Evolutionary conservation across 768 basidiomycete species (phyloP), one percentile per base, ranked within the genome.

Genomic region (Hortiboletus campestris): DNA sequence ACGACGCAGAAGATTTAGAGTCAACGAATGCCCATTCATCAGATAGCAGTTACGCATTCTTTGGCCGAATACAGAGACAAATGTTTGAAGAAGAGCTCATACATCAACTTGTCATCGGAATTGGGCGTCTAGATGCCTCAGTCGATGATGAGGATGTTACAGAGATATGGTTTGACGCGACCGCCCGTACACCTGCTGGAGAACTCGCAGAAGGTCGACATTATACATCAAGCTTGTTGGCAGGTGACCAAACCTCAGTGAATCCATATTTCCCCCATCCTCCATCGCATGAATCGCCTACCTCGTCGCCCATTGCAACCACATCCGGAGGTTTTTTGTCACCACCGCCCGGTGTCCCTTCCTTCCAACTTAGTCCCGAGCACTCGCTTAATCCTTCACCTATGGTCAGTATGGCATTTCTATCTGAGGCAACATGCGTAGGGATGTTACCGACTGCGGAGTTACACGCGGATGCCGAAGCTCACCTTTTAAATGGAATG

Each of bases 21-120:
- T 72, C 73, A 32, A 76, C 71, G n/a, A 69, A 75, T 28, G 68
- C 76, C 14, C 28, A 46, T 14, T n/a, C 42, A 16, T 67, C 76
- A 16, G 66, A 70, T 28, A 57, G 45, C 63, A 70, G 53, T 32
- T 49, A 34, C 46, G 81, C 80, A 9, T 71, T 82, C 1, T 86
- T 91, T 68, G 80, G 80, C 6, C 65, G 49, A 39, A 64, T 72
- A 20, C 84, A 91, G 62, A 76, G 88, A 53, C 74, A 74, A 6
- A 72, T 91, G 68, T 84, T 97, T 59, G 86, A 90, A 64, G 80
- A 83, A 32, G 94, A 96, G 73, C 80, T 98, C 41, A 68, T 96
- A 8, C 80, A 89, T 51, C 91, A 92, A 35, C 86, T 98, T 58
- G 86, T 96, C 52, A 86, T 97, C 49, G 94, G 93, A 31, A 89